Percentiles rank a stretch among this genome's conserved stretches.
Evolutionary conservation across 1,284 basidiomycete species (phyloP).

Genomic region (Rhodofomes roseus): DNA sequence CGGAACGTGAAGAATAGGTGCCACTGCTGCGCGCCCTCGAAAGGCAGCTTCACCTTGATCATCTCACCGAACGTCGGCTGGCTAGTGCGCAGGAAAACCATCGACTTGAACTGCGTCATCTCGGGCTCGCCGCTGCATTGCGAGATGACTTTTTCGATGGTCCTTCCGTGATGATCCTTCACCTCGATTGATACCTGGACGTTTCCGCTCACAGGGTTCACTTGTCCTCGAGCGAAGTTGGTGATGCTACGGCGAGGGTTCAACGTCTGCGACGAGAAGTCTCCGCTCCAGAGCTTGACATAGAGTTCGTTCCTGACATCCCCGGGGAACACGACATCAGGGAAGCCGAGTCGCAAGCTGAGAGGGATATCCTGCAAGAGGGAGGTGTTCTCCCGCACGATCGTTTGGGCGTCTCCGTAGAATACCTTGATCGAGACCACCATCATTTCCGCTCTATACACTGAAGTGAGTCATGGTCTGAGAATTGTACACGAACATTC

Average conservation of each 20-base stretch:
- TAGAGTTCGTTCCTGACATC: slow-evolving; percentile 93
- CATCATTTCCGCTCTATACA: slow-evolving; percentile 72
- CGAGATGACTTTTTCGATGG: slow-evolving; percentile 73
- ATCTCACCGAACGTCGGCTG: slow-evolving; percentile 92
- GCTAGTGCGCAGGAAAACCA: slow-evolving; percentile 84
- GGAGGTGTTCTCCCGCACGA: slow-evolving; percentile 84
- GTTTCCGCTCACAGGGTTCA: slow-evolving; percentile 58
- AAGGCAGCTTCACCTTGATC: slow-evolving; percentile 82
- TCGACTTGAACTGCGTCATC: slow-evolving; percentile 81
- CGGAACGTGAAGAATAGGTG: slow-evolving; percentile 95
- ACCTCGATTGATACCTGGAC: slow-evolving; percentile 92
- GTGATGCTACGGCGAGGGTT: slow-evolving; percentile 58
- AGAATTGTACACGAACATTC: background rate
- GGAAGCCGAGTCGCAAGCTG: slow-evolving; percentile 91
- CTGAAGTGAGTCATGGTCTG: slow-evolving; percentile 5
- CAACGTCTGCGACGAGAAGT: slow-evolving; percentile 58
- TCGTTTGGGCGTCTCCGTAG: slow-evolving; percentile 73
- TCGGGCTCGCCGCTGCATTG: slow-evolving; percentile 84
- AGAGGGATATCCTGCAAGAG: slow-evolving; percentile 81
- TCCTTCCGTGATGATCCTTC: slow-evolving; percentile 71
- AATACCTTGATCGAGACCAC: slow-evolving; percentile 91
- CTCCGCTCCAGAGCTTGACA: slow-evolving; percentile 90
- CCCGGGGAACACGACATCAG: slow-evolving; percentile 94
- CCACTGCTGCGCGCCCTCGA: slow-evolving; percentile 70
- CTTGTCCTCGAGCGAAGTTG: slow-evolving; percentile 55